phyloP scores from a whole-genome alignment of 2,329 filamentous ascomycete species.

The Exophiala alcalophila region DNA sequence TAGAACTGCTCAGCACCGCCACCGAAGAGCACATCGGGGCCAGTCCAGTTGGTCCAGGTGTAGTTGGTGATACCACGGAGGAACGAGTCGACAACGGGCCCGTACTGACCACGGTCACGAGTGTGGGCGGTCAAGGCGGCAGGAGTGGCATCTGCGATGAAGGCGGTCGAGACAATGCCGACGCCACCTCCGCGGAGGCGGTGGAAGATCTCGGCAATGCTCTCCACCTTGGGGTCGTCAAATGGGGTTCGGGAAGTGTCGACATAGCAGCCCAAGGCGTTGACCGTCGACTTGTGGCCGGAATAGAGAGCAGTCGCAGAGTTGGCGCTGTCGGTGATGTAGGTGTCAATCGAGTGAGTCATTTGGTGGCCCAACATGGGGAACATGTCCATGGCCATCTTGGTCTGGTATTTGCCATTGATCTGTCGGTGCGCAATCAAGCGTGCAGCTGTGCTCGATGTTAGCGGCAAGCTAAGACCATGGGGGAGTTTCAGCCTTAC shows the following conservation, averaged over 20 bases:
- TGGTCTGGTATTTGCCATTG: constrained; percentile 78
- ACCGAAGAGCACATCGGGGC: constrained; percentile 78
- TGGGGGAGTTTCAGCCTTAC: constrained; percentile 11
- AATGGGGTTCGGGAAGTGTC: constrained; percentile 71
- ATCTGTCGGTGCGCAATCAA: constrained; percentile 77
- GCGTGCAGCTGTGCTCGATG: constrained; percentile 71
- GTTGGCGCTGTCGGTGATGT: constrained; percentile 85
- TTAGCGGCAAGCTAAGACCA: constrained; percentile 1
- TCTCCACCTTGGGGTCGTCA: constrained; percentile 84
- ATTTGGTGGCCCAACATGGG: constrained; percentile 85
- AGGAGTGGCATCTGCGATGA: constrained; percentile 77
- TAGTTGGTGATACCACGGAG: constrained; percentile 75
- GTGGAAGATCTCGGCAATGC: constrained; percentile 68
- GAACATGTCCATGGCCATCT: constrained; percentile 76
- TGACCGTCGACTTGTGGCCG: constrained; percentile 80
- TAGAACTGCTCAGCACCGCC: constrained; percentile 80
- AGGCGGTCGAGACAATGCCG: constrained; percentile 74
- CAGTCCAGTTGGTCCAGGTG: constrained; percentile 71
- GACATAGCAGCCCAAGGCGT: constrained; percentile 76
- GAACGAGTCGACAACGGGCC: constrained; percentile 70
- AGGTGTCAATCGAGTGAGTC: constrained; percentile 80
- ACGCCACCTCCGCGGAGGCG: constrained; percentile 63
- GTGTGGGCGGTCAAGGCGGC: constrained; percentile 73
- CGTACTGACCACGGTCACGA: constrained; percentile 65
- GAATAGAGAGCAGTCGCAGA: constrained; percentile 77